phyloP scores from a whole-genome alignment of 129 eudicot genomes.

The Cynara cardunculus region DNA sequence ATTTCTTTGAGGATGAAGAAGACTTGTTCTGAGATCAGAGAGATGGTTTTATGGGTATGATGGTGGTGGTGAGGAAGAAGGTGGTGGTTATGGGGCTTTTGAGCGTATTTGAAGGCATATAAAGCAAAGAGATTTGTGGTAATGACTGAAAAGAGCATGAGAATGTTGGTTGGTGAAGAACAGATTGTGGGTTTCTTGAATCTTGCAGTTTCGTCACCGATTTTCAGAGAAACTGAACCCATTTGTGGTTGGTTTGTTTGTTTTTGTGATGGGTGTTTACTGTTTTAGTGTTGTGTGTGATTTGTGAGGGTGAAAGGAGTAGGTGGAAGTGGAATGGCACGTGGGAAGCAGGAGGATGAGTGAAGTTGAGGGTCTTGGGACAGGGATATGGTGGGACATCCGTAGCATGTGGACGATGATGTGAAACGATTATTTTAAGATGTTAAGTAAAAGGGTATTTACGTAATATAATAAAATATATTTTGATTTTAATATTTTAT shows the following conservation, averaged over 20 bases:
- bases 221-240: slow-evolving; percentile 93
- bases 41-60: slow-evolving; percentile 70
- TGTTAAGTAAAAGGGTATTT: too few relatives aligned
- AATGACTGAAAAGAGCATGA: slow-evolving; percentile 87
- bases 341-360: slow-evolving; percentile 24
- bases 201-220: slow-evolving; percentile 96
- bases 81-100: slow-evolving; percentile 32
- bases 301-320: not conserved
- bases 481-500: too few relatives aligned
- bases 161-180: slow-evolving; percentile 75
- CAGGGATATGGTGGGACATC: not conserved
- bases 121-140: slow-evolving; percentile 91
- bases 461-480: too few relatives aligned
- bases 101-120: slow-evolving; percentile 80
- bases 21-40: slow-evolving; percentile 83
- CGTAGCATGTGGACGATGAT: too few relatives aligned
- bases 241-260: slow-evolving; percentile 28
- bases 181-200: slow-evolving; percentile 75
- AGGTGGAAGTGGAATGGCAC: not conserved
- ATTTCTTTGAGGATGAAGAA: slow-evolving; percentile 79
- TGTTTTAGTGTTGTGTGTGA: not conserved
- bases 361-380: not conserved
- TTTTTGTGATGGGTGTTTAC: slow-evolving; percentile 13
- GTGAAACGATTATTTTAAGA: too few relatives aligned
- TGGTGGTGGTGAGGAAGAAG: slow-evolving; percentile 20